Base-by-base conservation (phyloP, 2,329 filamentous ascomycete genomes). In the Xylaria sp. region DNA sequence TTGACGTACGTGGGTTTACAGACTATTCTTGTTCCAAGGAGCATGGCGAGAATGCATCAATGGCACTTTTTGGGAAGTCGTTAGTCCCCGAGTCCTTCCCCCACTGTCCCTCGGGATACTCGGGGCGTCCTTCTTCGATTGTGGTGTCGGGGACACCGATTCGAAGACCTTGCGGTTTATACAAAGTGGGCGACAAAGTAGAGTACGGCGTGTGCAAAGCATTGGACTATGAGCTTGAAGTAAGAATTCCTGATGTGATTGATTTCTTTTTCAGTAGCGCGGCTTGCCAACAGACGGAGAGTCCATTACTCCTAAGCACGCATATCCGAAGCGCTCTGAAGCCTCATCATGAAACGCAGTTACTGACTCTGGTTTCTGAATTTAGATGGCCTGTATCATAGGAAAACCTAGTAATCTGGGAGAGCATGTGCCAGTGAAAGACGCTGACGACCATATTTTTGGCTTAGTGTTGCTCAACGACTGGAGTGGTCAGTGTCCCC, bases 391-490 rank as follows among this genome's bases (percentile, higher is more conserved):
- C 0, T 79, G 81, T 6, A 74, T 85, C 2, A 77, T 85, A 8
- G 82, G 83, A 2, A 83, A 83, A 46, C 76, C 80, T 0, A 74
- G 80, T 10, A 66, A 72, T 0, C 70, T 80, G n/a, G 78, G 80
- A 1, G 69, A 82, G 48, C 75, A 76, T 0, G 67, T 86, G 0
- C 72, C 75, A 0, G 77, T 81, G 0, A 82, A 81, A 23, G 83
- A 86, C 34, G 85, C 87, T 0, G 82, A 86, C 7, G 81, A 87
- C 0, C 86, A 90, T 70, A 87, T 90, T 18, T 90, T 90, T 74
- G 88, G 89, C 0, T 80, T 89, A n/a, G 84, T 88, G 0, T 76
- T 91, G 43, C 73, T 90, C 13, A 90, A 90, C 69, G 88, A 90
- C 69, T 91, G 88, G 88, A 82, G 78, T 72, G 81, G 79, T 79